Evolutionary conservation across 2,329 filamentous ascomycete genomes (phyloP).

Genomic region (Trichoderma brevicompactum): DNA sequence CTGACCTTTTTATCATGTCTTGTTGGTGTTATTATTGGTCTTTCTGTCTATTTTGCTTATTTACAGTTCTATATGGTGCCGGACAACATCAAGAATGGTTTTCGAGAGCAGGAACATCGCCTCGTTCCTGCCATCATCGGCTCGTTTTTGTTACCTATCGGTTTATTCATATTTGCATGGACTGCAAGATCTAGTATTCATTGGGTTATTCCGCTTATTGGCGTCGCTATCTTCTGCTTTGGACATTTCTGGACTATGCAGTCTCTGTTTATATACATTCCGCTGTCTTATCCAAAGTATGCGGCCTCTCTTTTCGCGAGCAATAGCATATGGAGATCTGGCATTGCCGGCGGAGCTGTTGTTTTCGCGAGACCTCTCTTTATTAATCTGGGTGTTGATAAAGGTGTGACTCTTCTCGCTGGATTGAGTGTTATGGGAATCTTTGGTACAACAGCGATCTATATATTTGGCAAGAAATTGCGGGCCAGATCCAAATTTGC

Average conservation of each 20-base stretch:
- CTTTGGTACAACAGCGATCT: constrained; percentile 27
- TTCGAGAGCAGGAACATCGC: constrained; percentile 31
- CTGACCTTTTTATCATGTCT: constrained; percentile 64
- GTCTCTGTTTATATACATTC: constrained; percentile 33
- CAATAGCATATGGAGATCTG: constrained; percentile 31
- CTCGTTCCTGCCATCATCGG: constrained; percentile 45
- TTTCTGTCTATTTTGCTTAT: constrained; percentile 40
- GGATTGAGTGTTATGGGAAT: constrained; percentile 30
- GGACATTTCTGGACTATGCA: constrained; percentile 49
- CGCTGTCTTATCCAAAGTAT: constrained; percentile 33
- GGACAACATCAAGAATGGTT: constrained; percentile 28
- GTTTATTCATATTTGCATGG: constrained; percentile 73
- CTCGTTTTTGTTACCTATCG: constrained; percentile 65
- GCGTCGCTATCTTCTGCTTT: constrained; percentile 57
- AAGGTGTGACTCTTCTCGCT: constrained; percentile 32
- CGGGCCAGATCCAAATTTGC: constrained; percentile 28
- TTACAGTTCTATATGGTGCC: constrained; percentile 29
- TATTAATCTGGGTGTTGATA: constrained; percentile 30
- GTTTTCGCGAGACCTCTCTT: constrained; percentile 32
- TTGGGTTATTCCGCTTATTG: constrained; percentile 62
- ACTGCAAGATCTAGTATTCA: constrained; percentile 65
- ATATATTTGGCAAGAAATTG: constrained; percentile 26
- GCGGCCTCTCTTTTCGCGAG: constrained; percentile 33
- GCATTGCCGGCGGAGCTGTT: constrained; percentile 28
- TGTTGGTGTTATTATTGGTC: constrained; percentile 61